Evolutionary conservation across 805 yeast species (phyloP), one percentile per base, ranked within the genome.

Genomic region (Maudiozyma pseudohumilis): DNA sequence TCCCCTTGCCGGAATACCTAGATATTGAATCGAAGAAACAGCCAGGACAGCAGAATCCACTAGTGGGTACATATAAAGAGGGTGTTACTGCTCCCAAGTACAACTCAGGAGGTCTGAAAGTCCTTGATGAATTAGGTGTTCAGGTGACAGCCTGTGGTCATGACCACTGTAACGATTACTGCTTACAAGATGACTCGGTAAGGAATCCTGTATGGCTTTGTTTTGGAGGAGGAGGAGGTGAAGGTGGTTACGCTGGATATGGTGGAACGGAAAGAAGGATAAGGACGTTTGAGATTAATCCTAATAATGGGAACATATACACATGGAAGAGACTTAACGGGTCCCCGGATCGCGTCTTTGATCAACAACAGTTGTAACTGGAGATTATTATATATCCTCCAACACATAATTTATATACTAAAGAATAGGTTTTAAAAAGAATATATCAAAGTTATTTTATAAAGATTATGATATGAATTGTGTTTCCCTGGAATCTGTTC

Each of bases 241-340:
- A 85, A 61, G 98, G 97, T 28, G 97, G 96, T 0, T 92, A 92
- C 55, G 96, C 81, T 7, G 96, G 96, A 0, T 86, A 87, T 50
- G 89, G 87, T 1, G 89, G 88, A 2, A 84, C 80, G 23, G 67
- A 80, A n/a, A 73, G 98, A 49, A 69, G 96, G 39, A 52, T 86
- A 32, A 67, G 98, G 34, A 49, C 80, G 0, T 89, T 69, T 54
- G 86, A 82, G 29, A 49, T 88, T 10, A 79, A 86, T 53, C 53
- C 72, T 1, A 50, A 58, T 6, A 53, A 56, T 1, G 68, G 70
- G 2, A 61, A 62, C 15, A 52, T 66, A 12, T 57, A 53, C 26
- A 72, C 86, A 2, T 85, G 94, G 87, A 87, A 88, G 58, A 61
- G 92, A 41, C 55, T 77, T 13, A 80, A 81, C 49, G 67, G 72